Evolutionary conservation across 768 basidiomycete genomes (phyloP).

Genomic region (Strobilomyces dryophilus): DNA sequence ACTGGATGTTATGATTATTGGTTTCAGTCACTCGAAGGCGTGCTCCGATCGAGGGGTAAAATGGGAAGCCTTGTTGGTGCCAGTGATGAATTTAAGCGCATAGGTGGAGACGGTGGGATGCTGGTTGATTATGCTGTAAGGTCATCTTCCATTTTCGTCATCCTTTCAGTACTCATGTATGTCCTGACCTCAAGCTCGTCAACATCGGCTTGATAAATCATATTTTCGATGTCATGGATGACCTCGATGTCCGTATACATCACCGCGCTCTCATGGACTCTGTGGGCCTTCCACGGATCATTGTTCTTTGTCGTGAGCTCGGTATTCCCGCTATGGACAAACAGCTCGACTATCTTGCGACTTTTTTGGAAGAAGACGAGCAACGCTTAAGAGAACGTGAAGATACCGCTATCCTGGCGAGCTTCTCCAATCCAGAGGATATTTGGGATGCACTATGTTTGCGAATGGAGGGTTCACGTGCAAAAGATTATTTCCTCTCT

Average conservation of each 20-base stretch:
- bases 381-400: conserved; percentile 64
- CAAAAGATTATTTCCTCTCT: conserved; percentile 83
- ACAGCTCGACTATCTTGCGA: conserved; percentile 59
- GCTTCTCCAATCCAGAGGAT: conserved; percentile 78
- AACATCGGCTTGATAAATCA: conserved; percentile 73
- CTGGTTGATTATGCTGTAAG: conserved; percentile 86
- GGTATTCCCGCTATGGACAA: conserved; percentile 60
- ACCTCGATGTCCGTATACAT: conserved; percentile 81
- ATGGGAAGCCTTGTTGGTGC: conserved; percentile 97
- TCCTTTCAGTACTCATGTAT: conserved; percentile 14
- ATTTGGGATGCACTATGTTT: conserved; percentile 78
- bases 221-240: conserved; percentile 62
- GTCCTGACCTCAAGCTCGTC: conserved; percentile 22
- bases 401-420: conserved; percentile 70
- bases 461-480: conserved; percentile 75
- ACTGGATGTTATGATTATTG: conserved; percentile 77
- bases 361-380: conserved; percentile 71
- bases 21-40: conserved; percentile 78
- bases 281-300: conserved; percentile 72
- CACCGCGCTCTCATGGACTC: conserved; percentile 88
- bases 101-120: conserved; percentile 59
- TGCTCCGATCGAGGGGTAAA: conserved; percentile 79
- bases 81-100: conserved; percentile 80
- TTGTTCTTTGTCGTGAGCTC: conserved; percentile 65
- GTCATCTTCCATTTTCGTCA: conserved; percentile 8